A percentile compares a stretch with the other conserved stretches of the same genome.
Evolutionary conservation across 2,329 filamentous ascomycete species (phyloP).

Genomic region (Diaporthe capsici): DNA sequence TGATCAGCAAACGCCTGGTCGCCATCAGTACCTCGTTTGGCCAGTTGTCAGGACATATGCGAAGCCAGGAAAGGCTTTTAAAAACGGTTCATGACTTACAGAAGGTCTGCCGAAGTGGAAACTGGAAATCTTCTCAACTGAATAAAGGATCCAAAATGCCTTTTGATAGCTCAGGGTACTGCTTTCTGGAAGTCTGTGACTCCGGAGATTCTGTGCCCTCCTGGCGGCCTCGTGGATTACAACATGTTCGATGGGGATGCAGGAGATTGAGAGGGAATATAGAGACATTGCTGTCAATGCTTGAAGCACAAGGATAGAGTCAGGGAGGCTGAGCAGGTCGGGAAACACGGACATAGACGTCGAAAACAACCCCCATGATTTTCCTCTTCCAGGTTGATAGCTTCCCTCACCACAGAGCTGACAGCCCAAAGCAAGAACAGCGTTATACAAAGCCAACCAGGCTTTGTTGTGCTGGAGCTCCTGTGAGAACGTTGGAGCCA

Average conservation of each 20-base stretch:
- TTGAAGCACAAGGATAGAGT: conserved; percentile 50
- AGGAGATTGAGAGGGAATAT: conserved; percentile 48
- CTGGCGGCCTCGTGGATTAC: conserved; percentile 50
- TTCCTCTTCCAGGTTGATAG: conserved; percentile 56
- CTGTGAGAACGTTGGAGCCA: conserved; percentile 46
- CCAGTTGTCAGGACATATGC: not conserved
- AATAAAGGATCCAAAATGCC: conserved; percentile 49
- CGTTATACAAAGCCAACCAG: conserved; percentile 56
- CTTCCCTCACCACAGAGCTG: conserved; percentile 52
- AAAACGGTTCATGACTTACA: conserved; percentile 40
- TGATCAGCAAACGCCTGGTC: conserved; percentile 49
- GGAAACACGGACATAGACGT: conserved; percentile 53
- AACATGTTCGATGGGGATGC: conserved; percentile 51
- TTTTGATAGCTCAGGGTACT: conserved; percentile 46
- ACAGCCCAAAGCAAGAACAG: conserved; percentile 55
- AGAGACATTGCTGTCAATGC: conserved; percentile 51
- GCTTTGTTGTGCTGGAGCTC: conserved; percentile 48
- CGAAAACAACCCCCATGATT: conserved; percentile 56
- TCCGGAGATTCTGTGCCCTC: conserved; percentile 49
- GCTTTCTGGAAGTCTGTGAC: conserved; percentile 42
- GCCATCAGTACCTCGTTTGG: not conserved
- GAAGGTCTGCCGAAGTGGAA: conserved; percentile 51
- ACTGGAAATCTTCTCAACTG: conserved; percentile 48
- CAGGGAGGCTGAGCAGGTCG: conserved; percentile 50
- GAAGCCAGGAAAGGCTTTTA: not conserved